Percentiles rank a stretch among this genome's conserved stretches.
These are phyloP conservation scores for Daldinia concentrica DNA, from an alignment of 495 filamentous ascomycete genomes.

Conservation along the genomic window DNA sequence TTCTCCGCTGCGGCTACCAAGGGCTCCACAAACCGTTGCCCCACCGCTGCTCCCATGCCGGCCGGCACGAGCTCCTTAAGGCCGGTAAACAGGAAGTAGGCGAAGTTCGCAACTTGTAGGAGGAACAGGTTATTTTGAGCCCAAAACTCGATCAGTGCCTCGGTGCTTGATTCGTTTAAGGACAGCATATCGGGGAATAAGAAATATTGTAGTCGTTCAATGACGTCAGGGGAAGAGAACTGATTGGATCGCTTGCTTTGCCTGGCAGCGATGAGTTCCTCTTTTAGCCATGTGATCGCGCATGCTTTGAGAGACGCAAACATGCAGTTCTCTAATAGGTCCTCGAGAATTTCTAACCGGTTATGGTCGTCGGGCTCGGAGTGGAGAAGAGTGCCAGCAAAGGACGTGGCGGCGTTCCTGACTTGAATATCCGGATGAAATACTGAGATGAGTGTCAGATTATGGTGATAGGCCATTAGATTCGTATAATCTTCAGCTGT, in stretches of 20 bases:
- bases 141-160: slow-evolving; percentile 48
- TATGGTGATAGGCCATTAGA: slow-evolving; percentile 68
- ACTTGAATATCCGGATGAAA: slow-evolving; percentile 72
- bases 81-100: slow-evolving; percentile 59
- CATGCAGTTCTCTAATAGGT: slow-evolving; percentile 82
- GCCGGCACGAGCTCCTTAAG: slow-evolving; percentile 52
- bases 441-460: slow-evolving; percentile 70
- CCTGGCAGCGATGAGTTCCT: slow-evolving; percentile 72
- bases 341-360: slow-evolving; percentile 78
- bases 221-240: slow-evolving; percentile 64
- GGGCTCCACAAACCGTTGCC: slow-evolving; percentile 63
- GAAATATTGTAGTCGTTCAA: slow-evolving; percentile 57
- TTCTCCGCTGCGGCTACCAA: slow-evolving; percentile 53
- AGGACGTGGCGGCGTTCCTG: slow-evolving; percentile 76
- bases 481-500: slow-evolving; percentile 41
- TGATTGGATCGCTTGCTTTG: slow-evolving; percentile 53
- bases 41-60: slow-evolving; percentile 57
- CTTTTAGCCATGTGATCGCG: slow-evolving; percentile 86
- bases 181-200: slow-evolving; percentile 53
- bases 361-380: slow-evolving; percentile 74
- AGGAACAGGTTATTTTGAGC: slow-evolving; percentile 52
- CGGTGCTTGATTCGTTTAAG: slow-evolving; percentile 41
- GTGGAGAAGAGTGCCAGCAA: slow-evolving; percentile 78
- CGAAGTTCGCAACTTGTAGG: slow-evolving; percentile 60
- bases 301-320: slow-evolving; percentile 80